These are phyloP conservation scores for Crithidia brevicula DNA, from an alignment of 208 protist genomes.

Conservation along the genomic window DNA sequence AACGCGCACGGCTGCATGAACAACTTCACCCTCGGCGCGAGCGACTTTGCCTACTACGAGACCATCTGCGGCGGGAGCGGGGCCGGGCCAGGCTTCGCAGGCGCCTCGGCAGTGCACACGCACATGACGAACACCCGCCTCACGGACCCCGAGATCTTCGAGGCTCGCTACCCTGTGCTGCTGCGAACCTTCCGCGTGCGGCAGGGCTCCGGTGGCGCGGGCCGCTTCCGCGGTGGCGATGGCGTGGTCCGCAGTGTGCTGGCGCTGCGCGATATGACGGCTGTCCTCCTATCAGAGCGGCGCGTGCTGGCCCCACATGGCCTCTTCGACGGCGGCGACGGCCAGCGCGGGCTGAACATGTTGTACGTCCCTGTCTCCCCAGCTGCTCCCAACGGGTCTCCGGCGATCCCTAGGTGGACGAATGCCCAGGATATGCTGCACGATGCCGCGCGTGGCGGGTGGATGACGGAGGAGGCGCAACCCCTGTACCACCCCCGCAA, in stretches of 20 bases:
- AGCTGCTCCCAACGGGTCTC: not conserved
- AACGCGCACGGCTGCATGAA: conserved; percentile 95
- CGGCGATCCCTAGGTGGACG: conserved; percentile 19
- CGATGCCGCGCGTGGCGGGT: conserved; percentile 41
- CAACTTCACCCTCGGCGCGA: conserved; percentile 96
- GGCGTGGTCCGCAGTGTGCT: conserved; percentile 93
- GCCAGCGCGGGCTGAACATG: conserved; percentile 73
- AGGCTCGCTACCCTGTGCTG: conserved; percentile 94
- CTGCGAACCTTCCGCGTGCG: conserved; percentile 88
- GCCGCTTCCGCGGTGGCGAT: conserved; percentile 87
- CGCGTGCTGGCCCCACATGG: conserved; percentile 86
- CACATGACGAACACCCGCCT: conserved; percentile 98
- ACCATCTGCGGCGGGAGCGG: conserved; percentile 96
- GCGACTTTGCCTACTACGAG: conserved; percentile 95
- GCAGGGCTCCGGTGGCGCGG: conserved; percentile 79
- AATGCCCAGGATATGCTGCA: conserved; percentile 51
- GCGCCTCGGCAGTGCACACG: conserved; percentile 91
- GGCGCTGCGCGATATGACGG: conserved; percentile 73
- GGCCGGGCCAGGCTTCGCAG: conserved; percentile 88
- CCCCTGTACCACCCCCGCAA: conserved; percentile 53
- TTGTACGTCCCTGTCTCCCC: conserved; percentile 37
- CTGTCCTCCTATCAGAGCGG: conserved; percentile 93
- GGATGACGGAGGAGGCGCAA: conserved; percentile 40
- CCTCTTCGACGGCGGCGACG: conserved; percentile 79
- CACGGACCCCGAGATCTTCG: conserved; percentile 94